Evolutionary conservation across 2,329 filamentous ascomycete species (phyloP), one percentile per base, ranked within the genome.

Genomic region (Trichophyton schoenleinii): DNA sequence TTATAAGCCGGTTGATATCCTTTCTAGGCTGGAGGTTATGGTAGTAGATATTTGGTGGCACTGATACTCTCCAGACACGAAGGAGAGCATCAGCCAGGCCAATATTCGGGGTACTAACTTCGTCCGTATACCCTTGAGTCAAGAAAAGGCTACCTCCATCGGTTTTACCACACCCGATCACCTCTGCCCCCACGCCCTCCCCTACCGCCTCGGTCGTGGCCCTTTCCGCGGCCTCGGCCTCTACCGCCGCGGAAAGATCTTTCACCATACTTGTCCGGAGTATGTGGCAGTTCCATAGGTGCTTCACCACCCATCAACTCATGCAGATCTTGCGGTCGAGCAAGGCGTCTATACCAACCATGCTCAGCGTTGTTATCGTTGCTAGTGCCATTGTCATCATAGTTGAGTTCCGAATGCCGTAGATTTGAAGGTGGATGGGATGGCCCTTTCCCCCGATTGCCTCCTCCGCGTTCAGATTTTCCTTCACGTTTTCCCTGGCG

Each of bases 321-420:
- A 67, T 79, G 73, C 65, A 87, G 84, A 57, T 85, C 85, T 18
- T 81, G 78, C 1, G 88, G 88, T 18, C 88, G 79, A 20, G 85
- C 74, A 18, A 92, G 78, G 3, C 87, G 87, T 64, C 84, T 87
- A 71, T 92, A 92, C 0, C 73, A 74, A 62, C 78, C 74, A 60
- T 78, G 73, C n/a, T 64, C 70, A 46, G 68, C 81, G 34, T 13
- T 13, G 9, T 38, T 38, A 13, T 38, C 11, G 11, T 38, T 38
- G 34, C 34, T 38, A 3, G 9, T 38, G 6, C 34, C 11, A 61
- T 81, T 80, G 61, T 90, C 86, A 62, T 87, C 86, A 66, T 89
- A 89, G 68, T 82, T 84, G 46, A 88, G 75, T 38, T 79, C 80
- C 22, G 70, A 70, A 28, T 73, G 71, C 48, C 68, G 66, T 61